Conservation (phyloP, 768 basidiomycete species). For the Boletales sp. region DNA sequence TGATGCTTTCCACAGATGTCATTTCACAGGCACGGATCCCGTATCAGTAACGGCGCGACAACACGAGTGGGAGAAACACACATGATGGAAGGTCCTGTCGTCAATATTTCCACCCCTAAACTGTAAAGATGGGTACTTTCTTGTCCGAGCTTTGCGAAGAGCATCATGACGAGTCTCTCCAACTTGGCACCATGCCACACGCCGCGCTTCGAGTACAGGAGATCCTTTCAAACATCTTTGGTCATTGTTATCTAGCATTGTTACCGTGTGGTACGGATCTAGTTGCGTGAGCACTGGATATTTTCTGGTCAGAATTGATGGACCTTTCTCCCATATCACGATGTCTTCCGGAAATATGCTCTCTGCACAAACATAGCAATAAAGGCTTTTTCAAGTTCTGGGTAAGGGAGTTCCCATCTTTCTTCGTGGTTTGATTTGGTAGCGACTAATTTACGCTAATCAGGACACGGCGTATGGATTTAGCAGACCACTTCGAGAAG, state of each 20-base stretch:
- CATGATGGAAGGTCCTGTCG: too few species aligned
- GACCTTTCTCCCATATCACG: background rate
- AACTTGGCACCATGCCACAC: slow-evolving; percentile 4
- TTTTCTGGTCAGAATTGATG: background rate
- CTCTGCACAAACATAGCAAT: too few species aligned
- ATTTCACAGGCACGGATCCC: too few species aligned
- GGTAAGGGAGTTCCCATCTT: background rate
- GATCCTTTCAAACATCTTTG: slow-evolving; percentile 3
- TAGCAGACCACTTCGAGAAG: background rate
- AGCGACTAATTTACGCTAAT: background rate
- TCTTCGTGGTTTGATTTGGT: background rate
- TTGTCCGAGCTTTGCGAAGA: too few species aligned
- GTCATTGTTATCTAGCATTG: background rate
- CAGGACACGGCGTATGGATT: too few species aligned
- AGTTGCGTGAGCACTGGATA: background rate
- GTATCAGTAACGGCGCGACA: too few species aligned
- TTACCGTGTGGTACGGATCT: background rate
- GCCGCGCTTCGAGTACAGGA: slow-evolving; percentile 2
- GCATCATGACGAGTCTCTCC: too few species aligned
- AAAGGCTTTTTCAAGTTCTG: too few species aligned
- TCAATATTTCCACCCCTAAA: too few species aligned
- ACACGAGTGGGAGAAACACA: too few species aligned
- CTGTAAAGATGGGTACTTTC: too few species aligned
- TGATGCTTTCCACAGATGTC: too few species aligned
- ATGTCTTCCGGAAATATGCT: background rate